These are phyloP conservation scores for Rhodamnia rubescens DNA, from an alignment of 345 rosid species.

Conservation along the genomic window DNA sequence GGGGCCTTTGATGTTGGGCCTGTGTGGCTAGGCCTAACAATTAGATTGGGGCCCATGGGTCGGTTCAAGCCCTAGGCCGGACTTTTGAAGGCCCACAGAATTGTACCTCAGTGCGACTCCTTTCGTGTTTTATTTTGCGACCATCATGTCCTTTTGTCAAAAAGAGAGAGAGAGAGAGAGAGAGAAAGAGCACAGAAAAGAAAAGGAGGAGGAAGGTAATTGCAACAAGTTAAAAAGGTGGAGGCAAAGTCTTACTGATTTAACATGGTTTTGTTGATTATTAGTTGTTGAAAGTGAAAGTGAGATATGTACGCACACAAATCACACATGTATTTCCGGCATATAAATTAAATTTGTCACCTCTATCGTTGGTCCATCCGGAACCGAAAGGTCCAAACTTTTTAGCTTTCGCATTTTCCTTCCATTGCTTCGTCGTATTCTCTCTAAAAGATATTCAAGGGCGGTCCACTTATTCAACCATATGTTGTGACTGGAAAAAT, in stretches of 20 bases:
- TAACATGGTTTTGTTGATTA: neutral
- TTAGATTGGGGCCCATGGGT: no score
- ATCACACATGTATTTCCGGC: neutral
- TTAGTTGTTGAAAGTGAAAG: neutral
- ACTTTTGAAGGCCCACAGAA: neutral
- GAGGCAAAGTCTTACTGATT: neutral
- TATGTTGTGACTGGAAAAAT: neutral
- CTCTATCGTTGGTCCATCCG: neutral
- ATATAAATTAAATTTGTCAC: neutral
- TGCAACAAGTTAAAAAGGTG: neutral
- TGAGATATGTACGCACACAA: neutral
- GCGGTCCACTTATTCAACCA: neutral
- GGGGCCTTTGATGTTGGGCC: no score
- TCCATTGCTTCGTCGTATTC: neutral
- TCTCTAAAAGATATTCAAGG: neutral
- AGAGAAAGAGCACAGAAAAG: neutral
- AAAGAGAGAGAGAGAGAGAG: accelerated
- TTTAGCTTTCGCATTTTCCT: neutral
- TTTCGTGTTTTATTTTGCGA: neutral
- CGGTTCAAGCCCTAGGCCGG: no score
- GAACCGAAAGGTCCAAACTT: neutral
- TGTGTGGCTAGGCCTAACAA: no score
- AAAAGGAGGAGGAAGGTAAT: neutral
- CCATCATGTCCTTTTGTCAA: neutral
- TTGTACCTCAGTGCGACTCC: neutral